Conservation (phyloP, 805 yeast species). For the Barnettozyma pratensis region DNA sequence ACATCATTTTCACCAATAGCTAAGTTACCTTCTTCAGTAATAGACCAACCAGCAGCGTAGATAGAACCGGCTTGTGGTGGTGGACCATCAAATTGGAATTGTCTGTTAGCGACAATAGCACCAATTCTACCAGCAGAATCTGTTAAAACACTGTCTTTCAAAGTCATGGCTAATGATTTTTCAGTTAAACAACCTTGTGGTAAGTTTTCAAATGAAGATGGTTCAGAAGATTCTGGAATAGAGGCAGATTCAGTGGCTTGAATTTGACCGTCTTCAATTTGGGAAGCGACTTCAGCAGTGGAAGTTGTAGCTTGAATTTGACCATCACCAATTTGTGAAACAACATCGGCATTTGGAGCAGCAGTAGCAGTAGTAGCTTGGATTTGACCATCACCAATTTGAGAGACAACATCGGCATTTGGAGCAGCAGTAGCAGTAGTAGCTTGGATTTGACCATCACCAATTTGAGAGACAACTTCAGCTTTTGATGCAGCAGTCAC, state of each 20-base stretch:
- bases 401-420: constrained; percentile 2
- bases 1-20: constrained; percentile 57
- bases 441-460: constrained; percentile 29
- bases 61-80: constrained; percentile 79
- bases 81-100: constrained; percentile 83
- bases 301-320: constrained; percentile 15
- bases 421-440: constrained; percentile 15
- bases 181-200: constrained; percentile 40
- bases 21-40: constrained; percentile 49
- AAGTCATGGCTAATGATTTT: constrained; percentile 50
- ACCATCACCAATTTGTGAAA: constrained; percentile 7
- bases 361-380: constrained; percentile 3
- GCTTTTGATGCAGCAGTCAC: constrained; percentile 20
- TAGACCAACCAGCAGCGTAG: constrained; percentile 64
- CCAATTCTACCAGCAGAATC: constrained; percentile 68
- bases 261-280: constrained; percentile 20
- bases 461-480: constrained; percentile 21
- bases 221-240: constrained; percentile 25
- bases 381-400: constrained; percentile 5
- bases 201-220: constrained; percentile 20
- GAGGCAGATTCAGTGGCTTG: constrained; percentile 15
- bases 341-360: constrained; percentile 1
- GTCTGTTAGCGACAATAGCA: constrained; percentile 76
- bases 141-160: constrained; percentile 45
- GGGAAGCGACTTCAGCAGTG: constrained; percentile 19